These are phyloP conservation scores for Astrothelium subdiscretum DNA, from an alignment of 495 filamentous ascomycete species.

Conservation along the genomic window DNA sequence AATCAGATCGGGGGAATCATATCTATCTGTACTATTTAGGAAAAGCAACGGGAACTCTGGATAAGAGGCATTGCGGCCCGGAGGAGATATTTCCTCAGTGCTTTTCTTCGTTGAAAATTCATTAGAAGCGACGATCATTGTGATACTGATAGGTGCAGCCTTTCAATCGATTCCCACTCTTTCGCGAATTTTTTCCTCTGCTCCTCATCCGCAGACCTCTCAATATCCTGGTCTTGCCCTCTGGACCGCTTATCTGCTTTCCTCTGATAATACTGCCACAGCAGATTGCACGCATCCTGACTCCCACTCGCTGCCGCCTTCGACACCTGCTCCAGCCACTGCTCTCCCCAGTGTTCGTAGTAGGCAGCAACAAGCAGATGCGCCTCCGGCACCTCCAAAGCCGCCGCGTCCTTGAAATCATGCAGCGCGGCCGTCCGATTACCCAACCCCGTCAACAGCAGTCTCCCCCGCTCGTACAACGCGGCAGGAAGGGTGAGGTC, in stretches of 20 bases:
- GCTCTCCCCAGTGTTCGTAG: background rate
- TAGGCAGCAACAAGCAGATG: background rate
- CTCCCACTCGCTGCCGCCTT: background rate
- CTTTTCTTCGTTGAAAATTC: too few species aligned
- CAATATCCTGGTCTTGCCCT: background rate
- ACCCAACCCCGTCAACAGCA: background rate
- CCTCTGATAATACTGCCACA: background rate
- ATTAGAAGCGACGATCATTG: too few species aligned
- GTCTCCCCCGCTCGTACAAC: background rate
- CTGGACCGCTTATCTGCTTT: background rate
- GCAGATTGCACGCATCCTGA: background rate
- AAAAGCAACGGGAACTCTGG: too few species aligned
- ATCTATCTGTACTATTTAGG: too few species aligned
- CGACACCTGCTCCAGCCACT: background rate
- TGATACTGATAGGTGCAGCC: background rate
- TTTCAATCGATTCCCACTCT: background rate
- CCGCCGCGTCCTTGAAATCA: background rate
- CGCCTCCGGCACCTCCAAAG: background rate
- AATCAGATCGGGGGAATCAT: too few species aligned
- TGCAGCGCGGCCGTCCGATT: background rate
- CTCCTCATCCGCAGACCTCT: background rate
- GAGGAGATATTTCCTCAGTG: too few species aligned
- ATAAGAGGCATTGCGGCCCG: too few species aligned
- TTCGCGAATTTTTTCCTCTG: background rate
- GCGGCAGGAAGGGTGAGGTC: background rate